phyloP scores from a whole-genome alignment of 139 green algal species.

The Chlamydomonas schloesseri region DNA sequence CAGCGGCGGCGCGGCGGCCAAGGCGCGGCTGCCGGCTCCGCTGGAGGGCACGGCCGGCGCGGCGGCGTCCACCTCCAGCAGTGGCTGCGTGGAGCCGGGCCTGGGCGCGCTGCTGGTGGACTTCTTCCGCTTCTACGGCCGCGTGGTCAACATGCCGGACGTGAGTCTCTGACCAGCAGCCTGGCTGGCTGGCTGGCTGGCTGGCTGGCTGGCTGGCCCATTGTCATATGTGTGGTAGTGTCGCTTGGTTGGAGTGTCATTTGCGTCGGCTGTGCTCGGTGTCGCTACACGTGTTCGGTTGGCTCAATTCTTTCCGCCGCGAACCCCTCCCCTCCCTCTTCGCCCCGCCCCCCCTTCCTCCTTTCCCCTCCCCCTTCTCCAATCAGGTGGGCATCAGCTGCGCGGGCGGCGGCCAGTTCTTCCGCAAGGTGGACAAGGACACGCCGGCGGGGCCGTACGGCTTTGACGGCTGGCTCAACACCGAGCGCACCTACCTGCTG shows the following conservation, averaged over 20 bases:
- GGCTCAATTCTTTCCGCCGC: too few relatives aligned
- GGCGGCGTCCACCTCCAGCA: background rate
- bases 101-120: slow-evolving; percentile 94
- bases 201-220: too few relatives aligned
- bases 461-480: slow-evolving; percentile 47
- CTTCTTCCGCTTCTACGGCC: slow-evolving; percentile 84
- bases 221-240: too few relatives aligned
- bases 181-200: too few relatives aligned
- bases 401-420: slow-evolving; percentile 70
- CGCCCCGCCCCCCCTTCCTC: too few relatives aligned
- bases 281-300: too few relatives aligned
- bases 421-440: slow-evolving; percentile 64
- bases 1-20: background rate
- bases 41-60: slow-evolving; percentile 6
- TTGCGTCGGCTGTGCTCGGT: too few relatives aligned
- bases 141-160: slow-evolving; percentile 57
- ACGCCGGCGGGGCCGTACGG: background rate
- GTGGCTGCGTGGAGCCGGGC: slow-evolving; percentile 71
- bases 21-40: background rate
- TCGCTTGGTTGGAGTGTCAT: too few relatives aligned
- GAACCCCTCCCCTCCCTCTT: too few relatives aligned
- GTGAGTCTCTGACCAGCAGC: too few relatives aligned
- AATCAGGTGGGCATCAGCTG: slow-evolving; percentile 41
- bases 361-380: too few relatives aligned
- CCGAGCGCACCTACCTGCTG: slow-evolving; percentile 76